Evolutionary conservation across 164 flowering plant genomes (phyloP), one percentile per base, ranked within the genome.

Genomic region (Macadamia integrifolia): DNA sequence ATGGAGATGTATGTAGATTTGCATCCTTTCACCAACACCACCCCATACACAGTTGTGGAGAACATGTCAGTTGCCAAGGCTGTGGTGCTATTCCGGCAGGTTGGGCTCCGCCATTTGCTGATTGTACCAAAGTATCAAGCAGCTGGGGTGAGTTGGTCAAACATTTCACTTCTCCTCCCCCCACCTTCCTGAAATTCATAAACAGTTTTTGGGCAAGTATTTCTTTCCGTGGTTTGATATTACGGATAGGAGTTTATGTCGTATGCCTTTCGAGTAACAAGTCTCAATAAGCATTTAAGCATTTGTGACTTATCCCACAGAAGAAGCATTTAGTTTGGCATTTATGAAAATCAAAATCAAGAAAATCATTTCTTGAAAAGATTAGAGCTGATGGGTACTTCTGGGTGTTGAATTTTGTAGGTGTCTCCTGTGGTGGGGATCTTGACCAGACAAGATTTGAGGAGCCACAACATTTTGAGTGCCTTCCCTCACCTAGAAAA

Each of bases 51-150:
- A 44, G 97, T 94, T 48, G 75, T 87, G 59, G 98, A 94, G 69
- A 88, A 81, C 77, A 84, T 90, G 92, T 91, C 98, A 6, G 89
- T 87, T 61, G 97, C 97, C 5, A 94, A 94, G 75, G 97, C 97
- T 10, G 15, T 83, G 80, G 88, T 88, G 71, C 89, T 87, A 13
- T 94, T 94, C 77, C 71, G 98, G 75, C 81, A 83, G 71, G 84
- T 87, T 1, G 98, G 88, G 40, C 92, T 92, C 8, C 86, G 98
- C 3, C 98, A 94, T 71, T 44, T 94, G 88, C 81, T 88, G 58
- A 72, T 94, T 44, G 84, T 92, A 3, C 97, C 96, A 23, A 86
- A 88, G 72, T 84, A 83, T 75, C 86, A 90, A 80, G 86, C 86
- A 58, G 80, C 90, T 6, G 92, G 87, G 83, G 98, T 92, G 58